Percentiles rank a stretch among this genome's conserved stretches.
These are phyloP conservation scores for Mycena pura DNA, from an alignment of 768 basidiomycete genomes.

Conservation along the genomic window DNA sequence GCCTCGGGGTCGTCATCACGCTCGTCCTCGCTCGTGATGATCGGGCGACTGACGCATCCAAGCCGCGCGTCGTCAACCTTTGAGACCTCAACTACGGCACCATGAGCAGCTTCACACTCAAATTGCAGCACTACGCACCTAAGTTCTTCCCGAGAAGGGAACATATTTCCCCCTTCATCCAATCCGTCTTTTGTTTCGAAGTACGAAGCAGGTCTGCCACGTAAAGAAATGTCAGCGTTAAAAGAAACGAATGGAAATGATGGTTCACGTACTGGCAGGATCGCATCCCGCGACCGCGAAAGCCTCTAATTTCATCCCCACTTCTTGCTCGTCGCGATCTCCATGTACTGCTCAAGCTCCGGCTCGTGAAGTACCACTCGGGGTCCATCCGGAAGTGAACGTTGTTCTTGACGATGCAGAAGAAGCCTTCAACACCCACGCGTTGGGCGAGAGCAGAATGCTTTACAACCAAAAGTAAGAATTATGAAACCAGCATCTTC, in stretches of 20 bases:
- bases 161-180: neutral
- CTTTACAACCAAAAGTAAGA: neutral
- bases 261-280: neutral
- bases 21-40: conserved; percentile 4
- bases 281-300: conserved; percentile 19
- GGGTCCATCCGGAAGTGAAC: conserved; percentile 23
- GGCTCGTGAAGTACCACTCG: conserved; percentile 28
- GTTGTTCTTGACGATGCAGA: conserved; percentile 29
- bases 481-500: neutral
- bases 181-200: neutral
- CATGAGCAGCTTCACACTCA: neutral
- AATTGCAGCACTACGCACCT: neutral
- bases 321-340: conserved; percentile 13
- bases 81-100: neutral
- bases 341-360: conserved; percentile 24
- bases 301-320: conserved; percentile 15
- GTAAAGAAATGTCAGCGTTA: neutral
- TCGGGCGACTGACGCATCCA: neutral
- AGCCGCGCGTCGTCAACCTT: neutral
- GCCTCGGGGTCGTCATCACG: neutral
- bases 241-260: neutral
- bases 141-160: neutral
- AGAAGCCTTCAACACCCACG: conserved; percentile 30
- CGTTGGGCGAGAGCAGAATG: conserved; percentile 10
- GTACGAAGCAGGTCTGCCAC: neutral